These are phyloP conservation scores for Physaria fendleri DNA, from an alignment of 345 rosid genomes.

Conservation along the genomic window DNA sequence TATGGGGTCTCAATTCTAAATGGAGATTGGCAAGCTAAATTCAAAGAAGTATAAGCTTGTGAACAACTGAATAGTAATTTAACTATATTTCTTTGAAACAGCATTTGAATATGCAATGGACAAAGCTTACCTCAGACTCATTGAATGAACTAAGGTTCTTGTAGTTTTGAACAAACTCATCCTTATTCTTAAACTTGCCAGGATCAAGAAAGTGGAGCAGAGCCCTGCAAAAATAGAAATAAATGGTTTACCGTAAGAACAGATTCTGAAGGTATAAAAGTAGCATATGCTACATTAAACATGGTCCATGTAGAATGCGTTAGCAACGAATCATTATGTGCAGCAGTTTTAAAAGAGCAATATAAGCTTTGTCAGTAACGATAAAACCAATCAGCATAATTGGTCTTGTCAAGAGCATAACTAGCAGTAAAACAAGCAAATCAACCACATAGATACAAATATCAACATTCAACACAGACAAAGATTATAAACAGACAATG, in stretches of 20 bases:
- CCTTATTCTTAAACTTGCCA: constrained; percentile 86
- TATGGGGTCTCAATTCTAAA: constrained; percentile 96
- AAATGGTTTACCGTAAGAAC: background rate
- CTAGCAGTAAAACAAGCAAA: background rate
- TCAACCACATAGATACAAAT: background rate
- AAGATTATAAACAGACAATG: background rate
- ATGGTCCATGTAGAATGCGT: background rate
- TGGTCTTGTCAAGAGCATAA: constrained; percentile 16
- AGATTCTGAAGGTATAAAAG: background rate
- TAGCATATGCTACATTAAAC: background rate
- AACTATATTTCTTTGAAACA: background rate
- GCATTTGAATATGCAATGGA: background rate
- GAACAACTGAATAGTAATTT: background rate
- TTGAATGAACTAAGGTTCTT: constrained; percentile 97
- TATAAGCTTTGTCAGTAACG: background rate
- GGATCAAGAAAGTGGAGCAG: constrained; percentile 94
- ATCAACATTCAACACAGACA: constrained; percentile 4
- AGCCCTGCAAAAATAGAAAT: constrained; percentile 54
- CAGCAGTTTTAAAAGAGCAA: background rate
- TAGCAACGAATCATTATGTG: constrained; percentile 2
- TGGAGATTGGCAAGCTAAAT: constrained; percentile 95
- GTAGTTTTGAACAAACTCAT: constrained; percentile 92
- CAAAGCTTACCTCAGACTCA: constrained; percentile 67
- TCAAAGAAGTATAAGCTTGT: constrained; percentile 15
- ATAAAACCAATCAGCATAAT: background rate